A percentile compares a stretch with the other conserved stretches of the same genome.
These are phyloP conservation scores for Fusarium gaditjirri DNA, from an alignment of 2,329 filamentous ascomycete genomes.

Conservation along the genomic window DNA sequence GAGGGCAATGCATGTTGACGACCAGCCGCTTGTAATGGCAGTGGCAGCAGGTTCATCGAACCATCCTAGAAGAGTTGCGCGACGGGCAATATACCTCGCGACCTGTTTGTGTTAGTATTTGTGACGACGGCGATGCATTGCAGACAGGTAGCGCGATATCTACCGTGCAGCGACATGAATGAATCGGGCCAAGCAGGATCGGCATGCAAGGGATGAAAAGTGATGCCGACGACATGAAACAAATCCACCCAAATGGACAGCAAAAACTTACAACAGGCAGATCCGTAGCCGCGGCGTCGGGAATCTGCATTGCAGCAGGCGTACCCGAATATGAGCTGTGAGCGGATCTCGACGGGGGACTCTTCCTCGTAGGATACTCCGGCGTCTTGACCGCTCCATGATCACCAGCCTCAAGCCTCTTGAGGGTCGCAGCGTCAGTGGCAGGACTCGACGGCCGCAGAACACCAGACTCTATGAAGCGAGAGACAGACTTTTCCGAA, in stretches of 20 bases:
- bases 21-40: slow-evolving; percentile 41
- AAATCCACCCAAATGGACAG: background rate
- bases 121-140: background rate
- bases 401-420: slow-evolving; percentile 34
- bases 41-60: slow-evolving; percentile 40
- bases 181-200: background rate
- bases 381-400: background rate
- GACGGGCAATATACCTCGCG: slow-evolving; percentile 42
- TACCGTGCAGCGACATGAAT: background rate
- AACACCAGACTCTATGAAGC: slow-evolving; percentile 36
- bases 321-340: slow-evolving; percentile 39
- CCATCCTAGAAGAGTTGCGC: slow-evolving; percentile 43
- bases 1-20: slow-evolving; percentile 40
- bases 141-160: background rate
- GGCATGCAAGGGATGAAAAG: slow-evolving; percentile 1
- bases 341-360: slow-evolving; percentile 29
- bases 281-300: slow-evolving; percentile 28
- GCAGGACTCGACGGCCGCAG: slow-evolving; percentile 32
- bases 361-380: slow-evolving; percentile 13
- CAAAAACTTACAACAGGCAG: slow-evolving; percentile 32
- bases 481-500: slow-evolving; percentile 37
- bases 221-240: background rate
- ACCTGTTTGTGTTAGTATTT: slow-evolving; percentile 29
- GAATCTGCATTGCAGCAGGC: slow-evolving; percentile 34
- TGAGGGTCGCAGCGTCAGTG: slow-evolving; percentile 26